Evolutionary conservation across 1,284 basidiomycete species (phyloP).

Genomic region (Cryptococcus sp.): DNA sequence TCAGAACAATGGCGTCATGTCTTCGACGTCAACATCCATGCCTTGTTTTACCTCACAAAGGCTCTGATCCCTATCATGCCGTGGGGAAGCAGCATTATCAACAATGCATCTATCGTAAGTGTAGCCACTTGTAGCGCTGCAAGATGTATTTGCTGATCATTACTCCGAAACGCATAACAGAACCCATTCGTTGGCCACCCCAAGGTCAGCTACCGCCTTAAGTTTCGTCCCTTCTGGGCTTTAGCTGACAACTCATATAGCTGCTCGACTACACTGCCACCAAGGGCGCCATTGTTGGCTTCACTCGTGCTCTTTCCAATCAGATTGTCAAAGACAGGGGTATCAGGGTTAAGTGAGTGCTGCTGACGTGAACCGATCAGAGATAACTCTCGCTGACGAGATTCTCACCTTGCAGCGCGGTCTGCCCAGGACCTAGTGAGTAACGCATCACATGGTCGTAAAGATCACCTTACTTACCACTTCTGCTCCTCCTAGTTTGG

Average conservation of each 20-base stretch:
- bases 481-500: conserved; percentile 54
- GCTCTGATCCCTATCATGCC: conserved; percentile 55
- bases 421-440: conserved; percentile 56
- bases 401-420: conserved; percentile 24
- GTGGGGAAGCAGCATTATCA: conserved; percentile 57
- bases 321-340: conserved; percentile 60
- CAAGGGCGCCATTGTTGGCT: conserved; percentile 61
- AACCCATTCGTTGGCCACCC: conserved; percentile 59
- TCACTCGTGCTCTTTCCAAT: conserved; percentile 58
- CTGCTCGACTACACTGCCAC: conserved; percentile 62
- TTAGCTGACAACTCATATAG: conserved; percentile 18
- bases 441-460: not conserved
- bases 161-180: conserved; percentile 2
- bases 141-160: not conserved
- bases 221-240: not conserved
- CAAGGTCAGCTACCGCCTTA: conserved; percentile 14
- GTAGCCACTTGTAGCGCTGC: not conserved
- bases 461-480: too few relatives aligned
- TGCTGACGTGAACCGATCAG: not conserved
- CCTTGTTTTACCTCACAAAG: conserved; percentile 62
- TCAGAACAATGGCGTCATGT: conserved; percentile 60
- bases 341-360: conserved; percentile 58
- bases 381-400: too few relatives aligned
- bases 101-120: conserved; percentile 48
- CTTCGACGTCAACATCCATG: conserved; percentile 58